These are phyloP conservation scores for Solanum clarkiae DNA, from an alignment of 257 asterid genomes.

Conservation along the genomic window DNA sequence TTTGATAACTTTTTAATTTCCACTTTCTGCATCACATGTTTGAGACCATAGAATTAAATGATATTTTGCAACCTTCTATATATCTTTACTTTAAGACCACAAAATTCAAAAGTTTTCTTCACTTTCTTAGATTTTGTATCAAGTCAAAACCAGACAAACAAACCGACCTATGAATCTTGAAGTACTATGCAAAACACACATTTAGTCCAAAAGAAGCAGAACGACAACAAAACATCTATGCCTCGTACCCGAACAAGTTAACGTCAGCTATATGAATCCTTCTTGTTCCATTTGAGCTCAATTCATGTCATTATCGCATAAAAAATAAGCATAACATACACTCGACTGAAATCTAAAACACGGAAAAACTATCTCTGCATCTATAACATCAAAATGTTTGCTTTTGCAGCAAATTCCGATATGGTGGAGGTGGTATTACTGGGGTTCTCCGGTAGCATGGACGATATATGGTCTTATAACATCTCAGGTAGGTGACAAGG, in stretches of 20 bases:
- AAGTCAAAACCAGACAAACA: too few species aligned
- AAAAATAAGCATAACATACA: background rate
- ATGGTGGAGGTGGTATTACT: slow-evolving; percentile 95
- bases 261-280: background rate
- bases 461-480: slow-evolving; percentile 71
- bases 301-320: background rate
- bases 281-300: background rate
- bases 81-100: too few species aligned
- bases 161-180: background rate
- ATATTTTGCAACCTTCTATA: too few species aligned
- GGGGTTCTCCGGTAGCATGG: slow-evolving; percentile 81
- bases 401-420: slow-evolving; percentile 48
- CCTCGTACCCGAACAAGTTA: background rate
- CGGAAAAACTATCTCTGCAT: background rate
- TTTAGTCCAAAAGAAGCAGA: background rate
- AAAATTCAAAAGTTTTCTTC: too few species aligned
- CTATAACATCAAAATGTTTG: background rate
- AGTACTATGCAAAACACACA: background rate
- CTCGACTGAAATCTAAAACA: background rate
- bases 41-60: too few species aligned
- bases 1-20: background rate
- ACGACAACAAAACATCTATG: background rate
- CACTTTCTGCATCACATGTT: background rate
- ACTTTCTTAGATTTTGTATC: too few species aligned
- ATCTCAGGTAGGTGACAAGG: slow-evolving; percentile 54